Conservation (phyloP, 2,329 filamentous ascomycete species). For the Cryphonectria japonica region DNA sequence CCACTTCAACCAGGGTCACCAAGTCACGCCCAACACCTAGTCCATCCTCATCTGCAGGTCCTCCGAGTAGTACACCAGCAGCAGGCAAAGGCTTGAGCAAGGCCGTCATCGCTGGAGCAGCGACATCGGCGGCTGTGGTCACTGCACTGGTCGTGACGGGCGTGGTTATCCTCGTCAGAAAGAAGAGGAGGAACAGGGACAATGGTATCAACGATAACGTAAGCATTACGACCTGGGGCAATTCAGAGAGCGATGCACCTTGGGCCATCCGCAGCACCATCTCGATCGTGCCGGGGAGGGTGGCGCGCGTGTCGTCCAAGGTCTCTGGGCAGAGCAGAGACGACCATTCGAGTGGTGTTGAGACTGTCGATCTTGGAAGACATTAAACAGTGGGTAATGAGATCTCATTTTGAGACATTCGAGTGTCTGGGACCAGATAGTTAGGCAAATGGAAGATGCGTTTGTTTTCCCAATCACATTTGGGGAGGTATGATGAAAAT, state of each 20-base stretch:
- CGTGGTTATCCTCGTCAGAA: neutral
- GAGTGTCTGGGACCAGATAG: neutral
- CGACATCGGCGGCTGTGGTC: neutral
- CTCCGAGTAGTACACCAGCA: neutral
- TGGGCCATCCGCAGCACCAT: constrained; percentile 8
- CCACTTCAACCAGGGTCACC: neutral
- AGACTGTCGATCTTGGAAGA: neutral
- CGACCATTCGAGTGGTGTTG: neutral
- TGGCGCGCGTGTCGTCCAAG: neutral
- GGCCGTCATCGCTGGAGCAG: neutral
- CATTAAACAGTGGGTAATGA: neutral
- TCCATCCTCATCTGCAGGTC: neutral
- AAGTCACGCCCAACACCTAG: neutral
- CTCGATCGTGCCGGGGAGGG: neutral
- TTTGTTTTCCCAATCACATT: neutral
- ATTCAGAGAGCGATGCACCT: constrained; percentile 7
- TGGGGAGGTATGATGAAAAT: too few relatives aligned
- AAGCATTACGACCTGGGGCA: constrained; percentile 12
- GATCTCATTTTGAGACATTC: neutral
- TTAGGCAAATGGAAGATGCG: neutral
- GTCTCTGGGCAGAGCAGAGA: neutral
- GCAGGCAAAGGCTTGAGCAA: neutral
- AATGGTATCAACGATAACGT: neutral
- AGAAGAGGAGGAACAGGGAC: neutral
- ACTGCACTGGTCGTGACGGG: neutral